Evolutionary conservation across 2,329 filamentous ascomycete species (phyloP).

Genomic region (Berkeleyomyces rouxiae): DNA sequence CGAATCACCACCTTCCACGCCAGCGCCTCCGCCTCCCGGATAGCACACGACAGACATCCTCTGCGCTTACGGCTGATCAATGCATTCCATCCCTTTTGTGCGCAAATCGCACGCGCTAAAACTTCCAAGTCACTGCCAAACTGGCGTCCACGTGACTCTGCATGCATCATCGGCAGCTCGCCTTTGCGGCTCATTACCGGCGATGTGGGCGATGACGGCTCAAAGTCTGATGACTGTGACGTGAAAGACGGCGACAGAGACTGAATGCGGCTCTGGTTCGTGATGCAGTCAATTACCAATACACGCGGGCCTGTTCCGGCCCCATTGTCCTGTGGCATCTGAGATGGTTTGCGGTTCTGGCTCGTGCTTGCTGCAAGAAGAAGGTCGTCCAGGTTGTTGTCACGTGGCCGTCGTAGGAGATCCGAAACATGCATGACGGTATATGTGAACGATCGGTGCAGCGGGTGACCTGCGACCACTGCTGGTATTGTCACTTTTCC

Average conservation of each 20-base stretch:
- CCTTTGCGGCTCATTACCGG: constrained; percentile 14
- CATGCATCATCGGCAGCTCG: constrained; percentile 33
- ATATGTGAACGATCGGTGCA: constrained; percentile 47
- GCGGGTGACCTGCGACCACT: constrained; percentile 40
- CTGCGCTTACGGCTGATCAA: constrained; percentile 49
- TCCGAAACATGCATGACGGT: constrained; percentile 41
- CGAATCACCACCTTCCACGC: constrained; percentile 52
- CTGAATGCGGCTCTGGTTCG: constrained; percentile 29
- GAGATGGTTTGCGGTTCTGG: constrained; percentile 18
- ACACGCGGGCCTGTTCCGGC: constrained; percentile 25
- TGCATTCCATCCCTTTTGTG: constrained; percentile 58
- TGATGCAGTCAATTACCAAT: constrained; percentile 48
- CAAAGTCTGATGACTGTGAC: not conserved
- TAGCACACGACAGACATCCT: constrained; percentile 56
- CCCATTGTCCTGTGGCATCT: constrained; percentile 18
- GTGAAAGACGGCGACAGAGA: constrained; percentile 16
- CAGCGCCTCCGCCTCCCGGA: constrained; percentile 56
- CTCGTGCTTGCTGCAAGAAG: constrained; percentile 21
- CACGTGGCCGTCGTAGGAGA: constrained; percentile 29
- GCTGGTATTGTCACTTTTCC: constrained; percentile 28
- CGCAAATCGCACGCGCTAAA: constrained; percentile 54
- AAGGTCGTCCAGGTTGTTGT: constrained; percentile 31
- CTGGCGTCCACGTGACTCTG: constrained; percentile 38
- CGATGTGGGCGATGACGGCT: constrained; percentile 18
- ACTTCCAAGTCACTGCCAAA: constrained; percentile 52